phyloP scores from a whole-genome alignment of 306 rosid genomes.

The Parietaria judaica region DNA sequence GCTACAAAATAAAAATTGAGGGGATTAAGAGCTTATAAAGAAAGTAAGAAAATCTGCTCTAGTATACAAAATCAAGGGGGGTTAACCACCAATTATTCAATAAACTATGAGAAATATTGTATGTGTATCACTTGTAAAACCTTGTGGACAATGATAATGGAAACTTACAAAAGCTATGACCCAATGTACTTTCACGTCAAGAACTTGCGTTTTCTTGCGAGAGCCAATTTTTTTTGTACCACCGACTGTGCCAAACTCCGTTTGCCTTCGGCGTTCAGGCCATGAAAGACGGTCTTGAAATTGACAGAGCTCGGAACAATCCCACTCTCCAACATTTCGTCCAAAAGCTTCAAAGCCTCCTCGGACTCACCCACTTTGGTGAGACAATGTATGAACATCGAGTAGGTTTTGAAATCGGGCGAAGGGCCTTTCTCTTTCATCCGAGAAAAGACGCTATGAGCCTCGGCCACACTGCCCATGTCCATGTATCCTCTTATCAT shows the following conservation, averaged over 20 bases:
- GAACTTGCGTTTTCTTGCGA: constrained; percentile 54
- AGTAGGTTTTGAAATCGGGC: constrained; percentile 70
- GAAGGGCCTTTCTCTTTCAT: constrained; percentile 69
- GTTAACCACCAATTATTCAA: too few species aligned
- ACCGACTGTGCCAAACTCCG: constrained; percentile 48
- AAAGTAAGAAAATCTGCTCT: too few species aligned
- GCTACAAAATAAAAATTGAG: too few species aligned
- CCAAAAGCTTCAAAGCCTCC: constrained; percentile 55
- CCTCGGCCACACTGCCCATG: constrained; percentile 49
- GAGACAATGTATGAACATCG: constrained; percentile 64
- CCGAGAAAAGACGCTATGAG: constrained; percentile 52
- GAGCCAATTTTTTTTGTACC: constrained; percentile 45
- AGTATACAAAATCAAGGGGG: too few species aligned
- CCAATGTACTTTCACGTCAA: constrained; percentile 16
- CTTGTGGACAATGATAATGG: background rate
- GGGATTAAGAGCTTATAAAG: too few species aligned
- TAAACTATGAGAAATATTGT: too few species aligned
- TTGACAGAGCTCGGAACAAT: constrained; percentile 77
- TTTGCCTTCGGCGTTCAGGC: constrained; percentile 84
- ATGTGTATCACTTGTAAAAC: too few species aligned
- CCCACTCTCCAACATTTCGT: constrained; percentile 57
- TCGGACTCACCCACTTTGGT: constrained; percentile 68
- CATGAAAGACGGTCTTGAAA: constrained; percentile 58
- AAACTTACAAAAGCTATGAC: background rate
- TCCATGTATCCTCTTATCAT: constrained; percentile 70